A percentile compares a stretch with the other conserved stretches of the same genome.
Conservation (phyloP, 2,329 filamentous ascomycete species). For the Hypomyces rosellus region DNA sequence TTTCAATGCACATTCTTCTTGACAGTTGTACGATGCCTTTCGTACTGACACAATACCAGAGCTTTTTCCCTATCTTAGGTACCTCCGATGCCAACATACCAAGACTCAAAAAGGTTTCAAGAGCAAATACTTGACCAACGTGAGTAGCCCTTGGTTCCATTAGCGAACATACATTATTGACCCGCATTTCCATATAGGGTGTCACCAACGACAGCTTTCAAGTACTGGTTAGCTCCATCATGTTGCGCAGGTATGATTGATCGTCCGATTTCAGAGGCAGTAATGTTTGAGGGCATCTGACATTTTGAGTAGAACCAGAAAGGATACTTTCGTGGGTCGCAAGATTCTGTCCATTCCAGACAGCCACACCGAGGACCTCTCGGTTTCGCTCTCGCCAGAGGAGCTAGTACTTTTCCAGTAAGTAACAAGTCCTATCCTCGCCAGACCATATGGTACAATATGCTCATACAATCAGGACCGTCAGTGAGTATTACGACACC, state of each 20-base stretch:
- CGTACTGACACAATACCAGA: constrained; percentile 22
- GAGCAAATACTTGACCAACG: constrained; percentile 13
- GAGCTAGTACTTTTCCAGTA: constrained; percentile 23
- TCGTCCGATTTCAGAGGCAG: not conserved
- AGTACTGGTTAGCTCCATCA: constrained; percentile 16
- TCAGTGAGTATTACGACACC: not conserved
- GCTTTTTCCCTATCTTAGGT: constrained; percentile 29
- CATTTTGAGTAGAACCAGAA: constrained; percentile 15
- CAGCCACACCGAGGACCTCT: constrained; percentile 13
- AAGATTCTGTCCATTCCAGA: constrained; percentile 21
- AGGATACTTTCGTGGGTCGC: constrained; percentile 22
- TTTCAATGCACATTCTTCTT: not conserved
- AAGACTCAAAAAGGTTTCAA: constrained; percentile 9
- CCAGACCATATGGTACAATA: no score
- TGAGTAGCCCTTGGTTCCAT: constrained; percentile 3
- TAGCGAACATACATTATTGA: not conserved
- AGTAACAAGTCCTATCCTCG: constrained; percentile 1
- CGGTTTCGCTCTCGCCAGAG: constrained; percentile 19
- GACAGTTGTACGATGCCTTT: not conserved
- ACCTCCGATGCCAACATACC: constrained; percentile 20
- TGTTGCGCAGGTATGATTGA: constrained; percentile 22
- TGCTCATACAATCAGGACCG: not conserved
- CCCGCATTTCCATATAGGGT: constrained; percentile 4
- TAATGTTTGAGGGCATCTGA: not conserved
- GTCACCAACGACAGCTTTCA: constrained; percentile 15